Percentiles rank a stretch among this genome's conserved stretches.
Conservation (phyloP, 768 basidiomycete genomes). For the Termitomyces sp. region DNA sequence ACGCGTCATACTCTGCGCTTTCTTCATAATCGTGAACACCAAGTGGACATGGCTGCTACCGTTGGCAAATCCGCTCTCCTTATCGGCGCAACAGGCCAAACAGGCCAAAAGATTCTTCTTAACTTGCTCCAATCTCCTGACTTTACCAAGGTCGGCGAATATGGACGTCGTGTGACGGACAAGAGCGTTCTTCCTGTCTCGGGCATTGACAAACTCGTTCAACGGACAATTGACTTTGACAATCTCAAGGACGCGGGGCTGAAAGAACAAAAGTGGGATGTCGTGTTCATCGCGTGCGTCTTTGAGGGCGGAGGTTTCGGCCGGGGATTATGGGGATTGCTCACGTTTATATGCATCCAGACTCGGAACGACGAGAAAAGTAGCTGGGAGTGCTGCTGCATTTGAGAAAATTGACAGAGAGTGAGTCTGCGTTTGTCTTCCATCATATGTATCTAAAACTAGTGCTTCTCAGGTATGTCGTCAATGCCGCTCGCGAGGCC, state of each 20-base stretch:
- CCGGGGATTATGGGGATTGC: background rate
- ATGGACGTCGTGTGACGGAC: conserved; percentile 58
- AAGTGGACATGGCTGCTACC: conserved; percentile 7
- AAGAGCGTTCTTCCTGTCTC: conserved; percentile 26
- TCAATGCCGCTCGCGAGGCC: conserved; percentile 65
- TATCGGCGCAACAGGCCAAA: conserved; percentile 70
- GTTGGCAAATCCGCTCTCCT: conserved; percentile 54
- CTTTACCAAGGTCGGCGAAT: conserved; percentile 60
- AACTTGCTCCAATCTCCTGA: conserved; percentile 54
- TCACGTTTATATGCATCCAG: conserved; percentile 19
- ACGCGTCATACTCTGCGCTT: background rate
- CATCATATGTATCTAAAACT: background rate
- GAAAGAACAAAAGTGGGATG: conserved; percentile 60
- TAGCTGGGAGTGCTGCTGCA: conserved; percentile 55
- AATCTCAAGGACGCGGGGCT: conserved; percentile 47
- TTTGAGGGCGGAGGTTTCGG: background rate
- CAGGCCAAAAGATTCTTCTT: conserved; percentile 54
- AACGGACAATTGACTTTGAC: conserved; percentile 66
- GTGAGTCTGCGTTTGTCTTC: conserved; percentile 29
- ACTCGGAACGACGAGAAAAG: conserved; percentile 58
- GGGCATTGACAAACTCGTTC: conserved; percentile 56
- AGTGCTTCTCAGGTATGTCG: conserved; percentile 49
- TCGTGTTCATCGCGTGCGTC: conserved; percentile 67
- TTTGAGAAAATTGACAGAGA: conserved; percentile 79
- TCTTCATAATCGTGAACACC: background rate